phyloP scores from a whole-genome alignment of 2,329 filamentous ascomycete species.

The Scytalidium sp. region DNA sequence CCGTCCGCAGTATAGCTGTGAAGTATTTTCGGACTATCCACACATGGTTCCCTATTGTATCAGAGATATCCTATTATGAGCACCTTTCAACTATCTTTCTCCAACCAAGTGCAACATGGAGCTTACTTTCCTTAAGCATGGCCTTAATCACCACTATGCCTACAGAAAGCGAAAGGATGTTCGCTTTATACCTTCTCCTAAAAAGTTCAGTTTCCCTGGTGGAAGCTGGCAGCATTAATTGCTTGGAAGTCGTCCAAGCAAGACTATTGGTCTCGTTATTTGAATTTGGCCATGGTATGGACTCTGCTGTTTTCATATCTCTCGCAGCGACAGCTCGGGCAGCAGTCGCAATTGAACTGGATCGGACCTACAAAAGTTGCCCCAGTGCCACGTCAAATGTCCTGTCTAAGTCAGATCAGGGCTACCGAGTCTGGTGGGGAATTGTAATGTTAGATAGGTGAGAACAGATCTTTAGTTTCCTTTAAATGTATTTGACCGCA shows the following conservation, averaged over 20 bases:
- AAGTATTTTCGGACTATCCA: conserved; percentile 14
- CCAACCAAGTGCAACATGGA: conserved; percentile 10
- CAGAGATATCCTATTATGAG: conserved; percentile 9
- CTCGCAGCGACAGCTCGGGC: conserved; percentile 13
- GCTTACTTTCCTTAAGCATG: conserved; percentile 12
- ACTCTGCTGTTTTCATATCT: conserved; percentile 14
- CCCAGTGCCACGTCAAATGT: not conserved
- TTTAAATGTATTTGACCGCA: no score
- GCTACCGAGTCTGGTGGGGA: conserved; percentile 16
- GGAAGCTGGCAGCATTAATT: conserved; percentile 13
- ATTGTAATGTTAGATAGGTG: conserved; percentile 18
- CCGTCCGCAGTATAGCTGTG: conserved; percentile 4
- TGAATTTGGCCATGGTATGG: conserved; percentile 14
- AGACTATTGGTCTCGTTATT: conserved; percentile 14
- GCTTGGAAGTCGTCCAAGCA: conserved; percentile 12
- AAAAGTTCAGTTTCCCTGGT: conserved; percentile 14
- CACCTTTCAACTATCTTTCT: conserved; percentile 5
- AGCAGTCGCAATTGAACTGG: conserved; percentile 13
- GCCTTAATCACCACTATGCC: conserved; percentile 10
- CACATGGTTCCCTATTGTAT: conserved; percentile 16
- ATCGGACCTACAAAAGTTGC: conserved; percentile 4
- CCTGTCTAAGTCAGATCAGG: conserved; percentile 2
- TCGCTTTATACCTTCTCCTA: conserved; percentile 10
- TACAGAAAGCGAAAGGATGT: conserved; percentile 1
- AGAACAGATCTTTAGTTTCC: not conserved